Conservation (phyloP, 176 grass and related monocot genomes). For the Eragrostis curvula region DNA sequence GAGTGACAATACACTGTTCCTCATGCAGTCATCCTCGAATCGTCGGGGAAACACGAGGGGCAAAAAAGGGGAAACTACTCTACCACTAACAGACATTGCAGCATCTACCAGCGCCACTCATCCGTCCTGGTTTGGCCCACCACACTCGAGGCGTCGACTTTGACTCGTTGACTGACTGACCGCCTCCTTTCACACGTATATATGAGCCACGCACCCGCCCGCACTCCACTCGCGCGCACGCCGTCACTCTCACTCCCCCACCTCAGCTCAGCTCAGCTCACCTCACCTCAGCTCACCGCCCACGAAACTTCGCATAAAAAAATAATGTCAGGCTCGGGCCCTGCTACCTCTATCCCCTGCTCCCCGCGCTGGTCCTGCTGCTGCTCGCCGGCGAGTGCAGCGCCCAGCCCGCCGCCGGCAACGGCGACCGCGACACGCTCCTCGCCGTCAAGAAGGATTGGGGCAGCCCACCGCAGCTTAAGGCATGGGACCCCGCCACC, state of each 20-base stretch:
- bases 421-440: conserved; percentile 36
- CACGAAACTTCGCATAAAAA: neutral
- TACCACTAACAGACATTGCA: neutral
- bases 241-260: neutral
- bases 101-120: neutral
- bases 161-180: conserved; percentile 14
- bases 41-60: neutral
- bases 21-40: neutral
- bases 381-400: conserved; percentile 8
- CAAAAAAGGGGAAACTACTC: too few species aligned
- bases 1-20: neutral
- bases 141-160: neutral
- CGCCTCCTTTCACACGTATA: conserved; percentile 26
- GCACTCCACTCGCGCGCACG: neutral
- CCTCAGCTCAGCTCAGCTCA: neutral
- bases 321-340: conserved; percentile 12
- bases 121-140: neutral
- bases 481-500: conserved; percentile 55
- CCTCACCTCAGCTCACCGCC: neutral
- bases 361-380: conserved; percentile 27
- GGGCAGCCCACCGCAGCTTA: conserved; percentile 43
- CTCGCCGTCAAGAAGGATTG: conserved; percentile 46
- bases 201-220: neutral
- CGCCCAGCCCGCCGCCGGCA: neutral
- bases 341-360: neutral